Evolutionary conservation across 2,329 filamentous ascomycete genomes (phyloP), one percentile per base, ranked within the genome.

Genomic region (Microsporum audouinii): DNA sequence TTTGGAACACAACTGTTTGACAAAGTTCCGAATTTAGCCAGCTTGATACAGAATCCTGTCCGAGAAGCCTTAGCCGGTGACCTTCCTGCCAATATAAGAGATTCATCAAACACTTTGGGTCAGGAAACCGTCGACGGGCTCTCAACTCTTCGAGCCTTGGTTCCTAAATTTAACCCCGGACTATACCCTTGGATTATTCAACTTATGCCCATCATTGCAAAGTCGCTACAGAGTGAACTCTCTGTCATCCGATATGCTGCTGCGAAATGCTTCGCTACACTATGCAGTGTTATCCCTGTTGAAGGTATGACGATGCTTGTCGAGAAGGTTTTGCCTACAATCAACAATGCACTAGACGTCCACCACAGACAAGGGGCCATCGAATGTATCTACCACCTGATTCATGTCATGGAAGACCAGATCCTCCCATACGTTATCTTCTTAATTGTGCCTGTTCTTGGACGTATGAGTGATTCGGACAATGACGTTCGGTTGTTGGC

Each of bases 401-500:
- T 99, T 65, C 89, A 95, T 63, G 91, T 96, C 58, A 99, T 99
- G 94, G 94, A 95, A 64, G 94, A 97, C 71, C 83, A 84, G 41
- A 99, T 99, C 61, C 77, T 99, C 34, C 94, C 95, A 2, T 99
- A 99, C 70, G 94, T 99, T 65, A 96, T 99, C 69, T 99, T 99
- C 84, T 84, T 99, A 66, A 95, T 99, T 62, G 95, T 97, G 10
- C 94, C 94, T 12, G 94, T 99, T 2, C 82, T 99, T 58, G 94
- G 94, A 60, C 87, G 94, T 51, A 99, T 99, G 94, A 97, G 94
- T 71, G 94, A 99, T 72, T 95, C 92, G 0, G 92, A 99, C 71
- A 92, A 95, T 65, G 94, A 97, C 71, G 88, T 99, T 60, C 87
- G 94, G 60, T 82, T 97, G 5, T 88, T 99, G 60, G 91, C 94